A percentile compares a stretch with the other conserved stretches of the same genome.
These are phyloP conservation scores for Aspergillus spinulosporus DNA, from an alignment of 2,329 filamentous ascomycete genomes.

Conservation along the genomic window DNA sequence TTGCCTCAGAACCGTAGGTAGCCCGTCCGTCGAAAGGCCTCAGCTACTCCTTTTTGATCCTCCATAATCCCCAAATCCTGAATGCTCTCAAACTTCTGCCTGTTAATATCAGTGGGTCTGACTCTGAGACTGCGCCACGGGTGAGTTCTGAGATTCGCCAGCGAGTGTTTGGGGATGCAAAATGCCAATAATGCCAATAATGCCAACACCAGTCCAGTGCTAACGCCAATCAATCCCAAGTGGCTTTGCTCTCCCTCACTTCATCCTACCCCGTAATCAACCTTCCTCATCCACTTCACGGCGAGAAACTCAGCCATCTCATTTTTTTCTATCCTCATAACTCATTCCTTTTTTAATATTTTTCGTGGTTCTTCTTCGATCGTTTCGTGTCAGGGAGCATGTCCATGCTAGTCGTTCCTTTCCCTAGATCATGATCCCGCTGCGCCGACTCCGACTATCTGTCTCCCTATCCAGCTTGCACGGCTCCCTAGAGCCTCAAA, in stretches of 20 bases:
- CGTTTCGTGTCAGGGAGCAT: slow-evolving; percentile 26
- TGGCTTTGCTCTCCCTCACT: slow-evolving; percentile 16
- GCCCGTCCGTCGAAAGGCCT: not conserved
- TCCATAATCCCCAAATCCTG: slow-evolving; percentile 3
- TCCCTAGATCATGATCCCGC: slow-evolving; percentile 43
- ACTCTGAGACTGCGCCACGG: slow-evolving; percentile 19
- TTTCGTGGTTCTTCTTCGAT: slow-evolving; percentile 13
- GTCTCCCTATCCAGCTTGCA: slow-evolving; percentile 31
- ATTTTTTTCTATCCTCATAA: slow-evolving; percentile 6
- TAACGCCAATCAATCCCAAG: not conserved
- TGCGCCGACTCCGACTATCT: slow-evolving; percentile 29
- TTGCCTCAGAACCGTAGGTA: no score
- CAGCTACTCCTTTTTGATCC: not conserved
- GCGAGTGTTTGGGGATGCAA: not conserved
- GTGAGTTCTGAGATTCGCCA: slow-evolving; percentile 4
- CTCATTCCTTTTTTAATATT: slow-evolving; percentile 4
- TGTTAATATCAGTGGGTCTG: slow-evolving; percentile 19
- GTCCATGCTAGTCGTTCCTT: slow-evolving; percentile 34
- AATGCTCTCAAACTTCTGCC: slow-evolving; percentile 16
- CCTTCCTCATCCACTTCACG: slow-evolving; percentile 3
- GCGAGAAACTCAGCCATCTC: slow-evolving; percentile 5
- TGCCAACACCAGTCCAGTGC: not conserved
- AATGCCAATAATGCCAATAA: not conserved
- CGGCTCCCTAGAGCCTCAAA: slow-evolving; percentile 35
- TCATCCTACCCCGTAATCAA: slow-evolving; percentile 7